Conservation (phyloP, 345 rosid genomes). For the Ceriops zippeliana region DNA sequence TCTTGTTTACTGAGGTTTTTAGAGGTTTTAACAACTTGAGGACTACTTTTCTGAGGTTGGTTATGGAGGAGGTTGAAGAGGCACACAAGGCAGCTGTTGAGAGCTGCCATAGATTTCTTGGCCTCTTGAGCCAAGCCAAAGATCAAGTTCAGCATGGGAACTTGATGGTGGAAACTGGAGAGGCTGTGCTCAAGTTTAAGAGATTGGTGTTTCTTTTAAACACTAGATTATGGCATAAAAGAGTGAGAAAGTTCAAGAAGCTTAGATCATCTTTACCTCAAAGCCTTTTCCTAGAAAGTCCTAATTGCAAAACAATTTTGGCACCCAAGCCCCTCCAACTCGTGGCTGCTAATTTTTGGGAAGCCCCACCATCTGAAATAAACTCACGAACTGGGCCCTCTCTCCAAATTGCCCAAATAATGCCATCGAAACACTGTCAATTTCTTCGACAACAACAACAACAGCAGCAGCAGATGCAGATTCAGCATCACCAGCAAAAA, state of each 20-base stretch:
- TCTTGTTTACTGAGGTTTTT: conserved; percentile 10
- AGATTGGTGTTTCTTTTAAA: conserved; percentile 57
- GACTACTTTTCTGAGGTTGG: conserved; percentile 17
- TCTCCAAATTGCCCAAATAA: conserved; percentile 28
- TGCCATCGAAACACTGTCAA: conserved; percentile 35
- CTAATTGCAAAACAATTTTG: conserved; percentile 38
- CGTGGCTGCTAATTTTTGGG: conserved; percentile 35
- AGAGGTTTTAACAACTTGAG: conserved; percentile 10
- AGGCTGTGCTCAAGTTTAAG: conserved; percentile 49
- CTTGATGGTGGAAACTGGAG: conserved; percentile 44
- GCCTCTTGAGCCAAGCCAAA: conserved; percentile 41
- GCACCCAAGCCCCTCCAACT: conserved; percentile 66
- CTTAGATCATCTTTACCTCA: conserved; percentile 52
- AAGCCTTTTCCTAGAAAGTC: conserved; percentile 54
- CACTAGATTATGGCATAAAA: conserved; percentile 42
- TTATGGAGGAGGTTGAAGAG: conserved; percentile 29
- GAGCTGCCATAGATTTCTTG: conserved; percentile 39
- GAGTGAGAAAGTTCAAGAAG: conserved; percentile 45
- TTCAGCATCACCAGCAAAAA: conserved; percentile 35
- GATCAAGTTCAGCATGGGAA: conserved; percentile 37
- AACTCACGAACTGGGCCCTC: conserved; percentile 37
- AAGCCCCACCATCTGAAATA: conserved; percentile 25
- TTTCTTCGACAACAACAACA: conserved; percentile 45
- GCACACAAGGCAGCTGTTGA: conserved; percentile 23
- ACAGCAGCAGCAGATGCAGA: conserved; percentile 35